phyloP scores from a whole-genome alignment of 2,329 filamentous ascomycete species.

The Coniochaeta prunicola region DNA sequence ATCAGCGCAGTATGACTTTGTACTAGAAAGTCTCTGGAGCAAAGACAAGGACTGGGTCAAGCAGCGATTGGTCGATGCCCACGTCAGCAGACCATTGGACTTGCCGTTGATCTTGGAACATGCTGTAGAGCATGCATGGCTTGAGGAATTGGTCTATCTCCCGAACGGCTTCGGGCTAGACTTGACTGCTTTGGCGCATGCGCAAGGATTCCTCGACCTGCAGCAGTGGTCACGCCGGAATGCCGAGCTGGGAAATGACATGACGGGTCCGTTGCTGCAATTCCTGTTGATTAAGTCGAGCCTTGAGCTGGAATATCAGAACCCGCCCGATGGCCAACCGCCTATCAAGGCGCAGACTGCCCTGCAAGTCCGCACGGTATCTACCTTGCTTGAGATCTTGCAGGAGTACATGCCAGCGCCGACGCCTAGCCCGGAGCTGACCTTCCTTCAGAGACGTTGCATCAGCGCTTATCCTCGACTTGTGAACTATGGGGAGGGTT shows the following conservation, averaged over 20 bases:
- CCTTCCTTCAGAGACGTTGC: slow-evolving; percentile 75
- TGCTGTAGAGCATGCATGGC: slow-evolving; percentile 74
- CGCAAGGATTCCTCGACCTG: slow-evolving; percentile 71
- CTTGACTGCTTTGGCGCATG: slow-evolving; percentile 77
- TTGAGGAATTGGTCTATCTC: slow-evolving; percentile 71
- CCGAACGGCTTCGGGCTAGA: slow-evolving; percentile 83
- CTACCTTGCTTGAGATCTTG: slow-evolving; percentile 70
- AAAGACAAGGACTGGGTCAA: slow-evolving; percentile 86
- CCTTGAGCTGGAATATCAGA: slow-evolving; percentile 68
- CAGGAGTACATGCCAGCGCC: slow-evolving; percentile 57
- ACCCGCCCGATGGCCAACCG: slow-evolving; percentile 52
- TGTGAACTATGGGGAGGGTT: slow-evolving; percentile 93
- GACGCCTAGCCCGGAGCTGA: slow-evolving; percentile 58
- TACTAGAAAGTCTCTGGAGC: slow-evolving; percentile 85
- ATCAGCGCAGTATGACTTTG: slow-evolving; percentile 74
- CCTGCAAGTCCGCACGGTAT: slow-evolving; percentile 78
- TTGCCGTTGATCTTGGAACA: slow-evolving; percentile 70
- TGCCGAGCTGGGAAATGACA: slow-evolving; percentile 56
- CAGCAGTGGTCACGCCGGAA: slow-evolving; percentile 72
- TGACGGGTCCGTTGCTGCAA: slow-evolving; percentile 65
- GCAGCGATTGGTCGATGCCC: slow-evolving; percentile 68
- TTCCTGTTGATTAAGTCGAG: slow-evolving; percentile 82
- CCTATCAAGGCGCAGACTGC: slow-evolving; percentile 57
- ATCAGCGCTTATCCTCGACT: slow-evolving; percentile 88
- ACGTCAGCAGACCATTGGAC: slow-evolving; percentile 61